phyloP scores from a whole-genome alignment of 2,329 filamentous ascomycete genomes.

The Biscogniauxia marginata region DNA sequence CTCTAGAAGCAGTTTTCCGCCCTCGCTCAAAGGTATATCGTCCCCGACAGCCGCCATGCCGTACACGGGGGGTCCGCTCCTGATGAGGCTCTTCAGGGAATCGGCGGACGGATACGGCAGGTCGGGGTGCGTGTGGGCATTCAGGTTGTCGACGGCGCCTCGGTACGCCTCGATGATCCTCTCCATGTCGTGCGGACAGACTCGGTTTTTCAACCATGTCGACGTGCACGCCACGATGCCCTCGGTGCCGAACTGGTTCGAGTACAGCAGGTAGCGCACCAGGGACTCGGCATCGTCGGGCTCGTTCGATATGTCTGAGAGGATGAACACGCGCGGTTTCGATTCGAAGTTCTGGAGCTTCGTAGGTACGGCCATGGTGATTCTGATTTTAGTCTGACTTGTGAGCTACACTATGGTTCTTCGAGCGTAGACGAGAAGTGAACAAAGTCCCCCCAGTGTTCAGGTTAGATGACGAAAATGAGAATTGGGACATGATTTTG shows the following conservation, averaged over 20 bases:
- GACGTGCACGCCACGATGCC: constrained; percentile 38
- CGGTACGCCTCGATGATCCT: constrained; percentile 37
- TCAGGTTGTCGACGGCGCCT: constrained; percentile 39
- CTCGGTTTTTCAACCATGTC: constrained; percentile 35
- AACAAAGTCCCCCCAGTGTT: neutral
- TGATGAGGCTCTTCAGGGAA: constrained; percentile 29
- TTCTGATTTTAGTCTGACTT: no score
- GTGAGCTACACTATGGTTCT: neutral
- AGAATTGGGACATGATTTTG: neutral
- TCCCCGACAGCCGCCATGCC: neutral
- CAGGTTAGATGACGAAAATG: neutral
- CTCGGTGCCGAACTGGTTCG: constrained; percentile 38
- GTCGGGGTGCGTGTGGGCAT: constrained; percentile 41
- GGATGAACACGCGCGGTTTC: constrained; percentile 32
- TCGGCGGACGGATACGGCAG: constrained; percentile 35
- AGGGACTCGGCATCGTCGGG: constrained; percentile 37
- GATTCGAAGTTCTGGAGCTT: neutral
- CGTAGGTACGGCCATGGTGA: neutral
- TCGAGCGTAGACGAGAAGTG: neutral
- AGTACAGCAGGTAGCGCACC: constrained; percentile 36
- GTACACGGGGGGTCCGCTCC: constrained; percentile 33
- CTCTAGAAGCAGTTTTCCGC: neutral
- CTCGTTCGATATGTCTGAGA: constrained; percentile 38
- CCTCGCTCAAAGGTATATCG: neutral
- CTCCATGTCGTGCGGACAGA: constrained; percentile 34